These are phyloP conservation scores for Penicillium sp. DNA, from an alignment of 2,329 filamentous ascomycete genomes.

Conservation along the genomic window DNA sequence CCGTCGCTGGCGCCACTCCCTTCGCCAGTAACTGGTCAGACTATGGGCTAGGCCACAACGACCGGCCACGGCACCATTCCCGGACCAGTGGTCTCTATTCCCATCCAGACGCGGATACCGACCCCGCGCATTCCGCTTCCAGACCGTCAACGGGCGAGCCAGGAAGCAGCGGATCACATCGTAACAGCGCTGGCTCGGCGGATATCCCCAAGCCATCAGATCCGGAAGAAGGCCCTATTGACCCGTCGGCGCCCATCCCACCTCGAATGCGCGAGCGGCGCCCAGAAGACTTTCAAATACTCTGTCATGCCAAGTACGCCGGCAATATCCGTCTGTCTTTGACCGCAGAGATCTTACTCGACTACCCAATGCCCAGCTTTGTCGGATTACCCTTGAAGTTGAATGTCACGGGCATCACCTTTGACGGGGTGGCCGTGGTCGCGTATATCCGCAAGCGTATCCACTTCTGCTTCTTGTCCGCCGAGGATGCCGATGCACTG, in stretches of 20 bases:
- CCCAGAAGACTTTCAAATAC: slow-evolving; percentile 83
- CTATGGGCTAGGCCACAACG: slow-evolving; percentile 18
- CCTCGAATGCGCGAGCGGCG: slow-evolving; percentile 63
- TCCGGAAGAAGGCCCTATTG: slow-evolving; percentile 16
- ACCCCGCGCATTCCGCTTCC: slow-evolving; percentile 35
- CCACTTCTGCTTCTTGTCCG: slow-evolving; percentile 90
- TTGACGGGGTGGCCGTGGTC: slow-evolving; percentile 88
- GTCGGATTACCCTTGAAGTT: slow-evolving; percentile 91
- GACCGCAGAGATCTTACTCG: slow-evolving; percentile 89
- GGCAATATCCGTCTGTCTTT: slow-evolving; percentile 83
- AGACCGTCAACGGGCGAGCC: slow-evolving; percentile 34
- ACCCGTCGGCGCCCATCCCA: slow-evolving; percentile 31
- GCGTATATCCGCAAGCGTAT: slow-evolving; percentile 84
- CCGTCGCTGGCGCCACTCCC: slow-evolving; percentile 39
- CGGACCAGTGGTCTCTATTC: slow-evolving; percentile 18
- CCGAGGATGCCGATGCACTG: slow-evolving; percentile 78
- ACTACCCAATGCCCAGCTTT: slow-evolving; percentile 98
- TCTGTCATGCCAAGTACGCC: slow-evolving; percentile 83
- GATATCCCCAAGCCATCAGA: slow-evolving; percentile 18
- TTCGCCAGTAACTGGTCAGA: slow-evolving; percentile 37
- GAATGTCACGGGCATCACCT: slow-evolving; percentile 89
- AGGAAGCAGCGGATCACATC: slow-evolving; percentile 22
- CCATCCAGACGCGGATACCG: slow-evolving; percentile 29
- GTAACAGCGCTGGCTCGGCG: slow-evolving; percentile 21
- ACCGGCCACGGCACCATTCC: slow-evolving; percentile 11